Evolutionary conservation across 345 rosid species (phyloP).

Genomic region (Gossypium australe): DNA sequence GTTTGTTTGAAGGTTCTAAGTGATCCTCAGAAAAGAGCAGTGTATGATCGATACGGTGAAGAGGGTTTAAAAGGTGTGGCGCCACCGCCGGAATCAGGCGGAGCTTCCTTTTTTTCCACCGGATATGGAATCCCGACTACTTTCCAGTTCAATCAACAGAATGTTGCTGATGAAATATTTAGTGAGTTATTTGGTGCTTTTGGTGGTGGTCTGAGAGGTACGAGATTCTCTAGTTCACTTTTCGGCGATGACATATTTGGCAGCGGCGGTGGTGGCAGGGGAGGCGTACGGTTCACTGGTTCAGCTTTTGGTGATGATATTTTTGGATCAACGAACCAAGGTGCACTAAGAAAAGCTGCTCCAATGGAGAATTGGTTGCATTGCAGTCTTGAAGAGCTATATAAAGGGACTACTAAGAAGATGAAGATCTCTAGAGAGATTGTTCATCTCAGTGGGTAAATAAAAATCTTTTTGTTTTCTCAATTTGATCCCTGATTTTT

Average conservation of each 20-base stretch:
- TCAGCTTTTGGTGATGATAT: not conserved
- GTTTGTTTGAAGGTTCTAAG: conserved; percentile 48
- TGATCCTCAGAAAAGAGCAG: conserved; percentile 69
- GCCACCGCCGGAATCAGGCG: conserved; percentile 54
- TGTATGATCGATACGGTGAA: conserved; percentile 77
- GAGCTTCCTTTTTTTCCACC: conserved; percentile 52
- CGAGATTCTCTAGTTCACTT: conserved; percentile 35
- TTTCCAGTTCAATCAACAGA: conserved; percentile 56
- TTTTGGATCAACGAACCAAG: conserved; percentile 29
- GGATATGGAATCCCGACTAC: conserved; percentile 50
- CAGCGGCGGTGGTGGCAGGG: conserved; percentile 16
- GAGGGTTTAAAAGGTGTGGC: conserved; percentile 63
- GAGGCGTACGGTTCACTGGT: not conserved
- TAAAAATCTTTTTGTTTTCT: conserved; percentile 8
- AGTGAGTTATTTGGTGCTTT: conserved; percentile 61
- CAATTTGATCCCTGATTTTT: not conserved
- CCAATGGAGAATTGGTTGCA: conserved; percentile 50
- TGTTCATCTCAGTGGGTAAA: conserved; percentile 51
- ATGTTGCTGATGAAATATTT: conserved; percentile 52
- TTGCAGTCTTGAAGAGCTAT: conserved; percentile 69
- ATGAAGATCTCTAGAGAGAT: conserved; percentile 78
- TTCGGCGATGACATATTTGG: conserved; percentile 60
- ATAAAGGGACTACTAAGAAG: conserved; percentile 61
- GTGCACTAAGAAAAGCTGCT: conserved; percentile 39
- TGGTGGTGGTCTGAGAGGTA: conserved; percentile 42